Base-by-base conservation (phyloP, 768 basidiomycete species). In the Sarcomyxa edulis region DNA sequence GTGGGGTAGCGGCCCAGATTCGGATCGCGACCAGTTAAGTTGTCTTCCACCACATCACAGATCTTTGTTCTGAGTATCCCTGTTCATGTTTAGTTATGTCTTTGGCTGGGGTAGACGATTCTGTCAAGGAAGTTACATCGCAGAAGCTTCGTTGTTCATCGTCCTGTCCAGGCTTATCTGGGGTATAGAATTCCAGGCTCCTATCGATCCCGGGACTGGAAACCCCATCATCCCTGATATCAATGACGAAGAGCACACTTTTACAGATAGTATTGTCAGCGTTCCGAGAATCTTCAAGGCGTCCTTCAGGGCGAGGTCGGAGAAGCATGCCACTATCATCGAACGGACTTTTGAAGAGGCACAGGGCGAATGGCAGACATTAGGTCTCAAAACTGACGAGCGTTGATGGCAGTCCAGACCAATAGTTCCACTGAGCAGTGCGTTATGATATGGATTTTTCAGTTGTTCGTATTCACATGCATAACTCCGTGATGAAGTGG, bases 51-150 rank as follows among this genome's bases (percentile, higher is more conserved):
- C 16, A 12, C 20, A 25, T 25, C n/a, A 7, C 31, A 5, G 14
- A 21, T 14, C 14, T 19, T 29, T 11, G 7, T 16, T 34, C 32
- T 24, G 18, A 15, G n/a, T 15, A 29, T 41, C 33, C 36, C 24
- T 24, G 28, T 20, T 10, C 14, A 22, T 16, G 31, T 23, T 18
- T 22, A 49, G 45, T 29, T 47, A 47, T 27, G 44, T 48, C 14
- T 62, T 59, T 40, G 50, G 59, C n/a, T 60, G 53, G 43, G 59
- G 58, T 26, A 26, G 59, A 32, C 53, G 58, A 15, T 51, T 58
- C 40, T 60, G 56, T 33, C 58, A 45, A 9, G 49, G 47, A 2
- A 42, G 42, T 15, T 40, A 41, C 28, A 47, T 54, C 33, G 51
- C 56, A n/a, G 50, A 49, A 26, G 46, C 36, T 15, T 48, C 48